phyloP scores from a whole-genome alignment of 2,329 filamentous ascomycete species.

The Botrytis sinoallii region DNA sequence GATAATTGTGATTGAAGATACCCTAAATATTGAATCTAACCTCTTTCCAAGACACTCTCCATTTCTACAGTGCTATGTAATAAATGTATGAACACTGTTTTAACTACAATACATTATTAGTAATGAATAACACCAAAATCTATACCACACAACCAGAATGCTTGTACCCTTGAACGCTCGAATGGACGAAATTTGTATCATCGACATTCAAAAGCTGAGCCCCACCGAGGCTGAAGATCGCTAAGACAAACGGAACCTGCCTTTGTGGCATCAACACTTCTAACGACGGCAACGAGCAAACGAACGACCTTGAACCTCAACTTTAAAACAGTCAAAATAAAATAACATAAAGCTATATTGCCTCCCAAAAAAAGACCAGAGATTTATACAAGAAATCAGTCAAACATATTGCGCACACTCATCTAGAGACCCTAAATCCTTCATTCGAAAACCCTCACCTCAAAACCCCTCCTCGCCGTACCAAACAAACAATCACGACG shows the following conservation, averaged over 20 bases:
- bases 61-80: not conserved
- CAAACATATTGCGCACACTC: not conserved
- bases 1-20: constrained; percentile 27
- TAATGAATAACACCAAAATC: not conserved
- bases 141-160: not conserved
- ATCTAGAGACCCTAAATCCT: not conserved
- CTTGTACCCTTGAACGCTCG: not conserved
- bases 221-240: constrained; percentile 15
- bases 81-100: not conserved
- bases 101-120: not conserved
- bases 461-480: not conserved
- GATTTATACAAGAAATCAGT: not conserved
- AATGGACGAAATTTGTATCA: not conserved
- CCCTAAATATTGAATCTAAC: constrained; percentile 21
- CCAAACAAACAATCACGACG: not conserved
- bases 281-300: constrained; percentile 6
- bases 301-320: constrained; percentile 6
- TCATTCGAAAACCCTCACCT: not conserved
- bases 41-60: not conserved
- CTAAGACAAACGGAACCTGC: constrained; percentile 5
- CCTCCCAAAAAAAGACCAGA: not conserved
- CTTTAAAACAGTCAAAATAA: not conserved
- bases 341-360: not conserved
- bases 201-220: not conserved
- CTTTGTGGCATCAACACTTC: constrained; percentile 12